Evolutionary conservation across 192 early-diverging fungal species (phyloP), one percentile per base, ranked within the genome.

Genomic region (Rhizophlyctis rosea): DNA sequence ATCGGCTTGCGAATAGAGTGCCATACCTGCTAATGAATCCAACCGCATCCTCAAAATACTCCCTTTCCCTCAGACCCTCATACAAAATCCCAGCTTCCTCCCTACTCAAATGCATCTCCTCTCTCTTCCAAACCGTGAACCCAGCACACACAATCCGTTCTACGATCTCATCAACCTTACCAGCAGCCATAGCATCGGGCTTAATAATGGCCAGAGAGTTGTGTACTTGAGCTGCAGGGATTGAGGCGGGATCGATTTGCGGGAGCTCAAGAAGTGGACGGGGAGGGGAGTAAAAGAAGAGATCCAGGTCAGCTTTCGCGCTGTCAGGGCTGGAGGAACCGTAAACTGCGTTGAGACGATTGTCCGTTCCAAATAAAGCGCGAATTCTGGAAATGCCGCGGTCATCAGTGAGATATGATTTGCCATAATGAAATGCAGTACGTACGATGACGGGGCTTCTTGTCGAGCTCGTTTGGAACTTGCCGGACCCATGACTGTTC

Each of bases 121-220:
- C 79, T 27, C 74, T n/a, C 59, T 84, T 80, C 16, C 73, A 14
- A 35, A 84, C 71, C 32, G 71, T 47, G 47, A 74, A 76, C 34
- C 82, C 82, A 24, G 75, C 34, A 21, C 63, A 69, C 28, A 79
- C 60, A 53, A 84, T 78, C 11, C 76, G 56, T 23, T 70, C 68
- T 18, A 84, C 71, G 54, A 84, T 80, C n/a, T 67, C 68, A 25
- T 84, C 80, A 5, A 69, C 60, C 51, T 74, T 71, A 18, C 57
- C 61, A 0, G 24, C 50, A 5, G 73, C 70, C 29, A 76, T 62
- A 0, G 72, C 70, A 31, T 84, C 71, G 23, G 80, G 77, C 55
- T 84, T 84, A 49, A 84, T 78, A 58, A 84, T 63, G 5, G 72
- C 79, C 7, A 84, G 44, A 3, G 82, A 82, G 31, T 80, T 81